Conservation (phyloP, 2,329 filamentous ascomycete genomes). For the Ceratocystis colombiana region DNA sequence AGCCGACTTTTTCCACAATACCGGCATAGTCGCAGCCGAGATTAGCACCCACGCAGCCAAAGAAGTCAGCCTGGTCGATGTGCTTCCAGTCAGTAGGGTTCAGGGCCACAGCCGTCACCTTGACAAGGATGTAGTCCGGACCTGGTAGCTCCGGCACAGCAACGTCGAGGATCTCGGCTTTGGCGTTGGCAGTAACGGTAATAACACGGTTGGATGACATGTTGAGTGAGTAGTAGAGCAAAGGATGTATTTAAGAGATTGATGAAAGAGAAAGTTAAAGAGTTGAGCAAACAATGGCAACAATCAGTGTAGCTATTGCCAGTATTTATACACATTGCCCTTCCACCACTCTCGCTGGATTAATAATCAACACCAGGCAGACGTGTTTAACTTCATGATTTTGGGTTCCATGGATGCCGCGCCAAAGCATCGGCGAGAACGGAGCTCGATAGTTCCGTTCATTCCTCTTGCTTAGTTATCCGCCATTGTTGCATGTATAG, state of each 20-base stretch:
- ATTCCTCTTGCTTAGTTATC: background rate
- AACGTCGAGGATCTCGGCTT: slow-evolving; percentile 31
- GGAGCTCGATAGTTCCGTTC: no score
- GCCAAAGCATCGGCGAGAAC: no score
- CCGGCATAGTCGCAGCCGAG: slow-evolving; percentile 42
- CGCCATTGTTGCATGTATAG: background rate
- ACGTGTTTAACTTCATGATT: no score
- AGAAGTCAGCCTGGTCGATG: slow-evolving; percentile 29
- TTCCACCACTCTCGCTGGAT: background rate
- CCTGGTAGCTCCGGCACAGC: slow-evolving; percentile 26
- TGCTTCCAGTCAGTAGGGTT: slow-evolving; percentile 35
- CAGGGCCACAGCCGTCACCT: slow-evolving; percentile 33
- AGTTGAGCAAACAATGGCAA: background rate
- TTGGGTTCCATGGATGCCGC: no score
- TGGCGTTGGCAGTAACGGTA: slow-evolving; percentile 21
- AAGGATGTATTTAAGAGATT: background rate
- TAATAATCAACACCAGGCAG: no score
- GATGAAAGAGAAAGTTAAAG: background rate
- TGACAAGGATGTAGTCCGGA: slow-evolving; percentile 32
- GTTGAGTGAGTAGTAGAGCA: background rate
- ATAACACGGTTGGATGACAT: slow-evolving; percentile 23
- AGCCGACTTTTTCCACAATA: slow-evolving; percentile 39
- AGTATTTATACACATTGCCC: background rate
- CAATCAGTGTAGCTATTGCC: background rate
- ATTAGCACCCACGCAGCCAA: slow-evolving; percentile 27